These are phyloP conservation scores for Carex scoparia DNA, from an alignment of 176 grass and related monocot genomes.

Conservation along the genomic window DNA sequence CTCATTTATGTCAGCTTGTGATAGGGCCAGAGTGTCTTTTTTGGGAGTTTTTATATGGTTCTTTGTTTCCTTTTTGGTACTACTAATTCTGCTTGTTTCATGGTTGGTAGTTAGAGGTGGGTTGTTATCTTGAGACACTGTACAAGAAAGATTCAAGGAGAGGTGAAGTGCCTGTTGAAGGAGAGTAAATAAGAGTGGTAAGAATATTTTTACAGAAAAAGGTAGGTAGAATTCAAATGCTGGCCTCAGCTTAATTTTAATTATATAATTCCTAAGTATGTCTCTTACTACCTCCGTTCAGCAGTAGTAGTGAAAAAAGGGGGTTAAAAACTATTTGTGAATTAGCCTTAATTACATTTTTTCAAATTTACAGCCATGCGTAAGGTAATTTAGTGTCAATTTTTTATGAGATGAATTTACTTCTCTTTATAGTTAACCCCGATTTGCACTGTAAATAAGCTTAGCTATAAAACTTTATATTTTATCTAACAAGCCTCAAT, in stretches of 20 bases:
- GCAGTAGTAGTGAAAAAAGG: not conserved
- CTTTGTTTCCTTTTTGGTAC: conserved; percentile 7
- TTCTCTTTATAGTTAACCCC: no score
- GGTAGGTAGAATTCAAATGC: not conserved
- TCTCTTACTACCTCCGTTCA: not conserved
- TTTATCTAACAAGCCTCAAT: not conserved
- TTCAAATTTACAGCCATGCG: not conserved
- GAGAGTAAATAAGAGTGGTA: not conserved
- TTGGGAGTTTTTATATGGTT: conserved; percentile 23
- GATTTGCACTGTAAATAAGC: not conserved
- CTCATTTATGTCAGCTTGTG: conserved; percentile 43
- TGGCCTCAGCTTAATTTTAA: not conserved
- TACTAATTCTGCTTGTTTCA: conserved; percentile 19
- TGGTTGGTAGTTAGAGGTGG: conserved; percentile 29
- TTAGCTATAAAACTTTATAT: not conserved
- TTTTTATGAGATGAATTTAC: no score
- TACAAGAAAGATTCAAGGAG: conserved; percentile 65
- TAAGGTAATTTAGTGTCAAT: not conserved
- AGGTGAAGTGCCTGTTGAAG: conserved; percentile 47
- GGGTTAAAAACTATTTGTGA: not conserved
- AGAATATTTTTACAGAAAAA: conserved; percentile 6
- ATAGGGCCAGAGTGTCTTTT: conserved; percentile 37
- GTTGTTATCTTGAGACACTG: conserved; percentile 29
- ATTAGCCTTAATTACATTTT: not conserved
- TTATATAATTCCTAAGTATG: not conserved